phyloP scores from a whole-genome alignment of 495 filamentous ascomycete genomes.

The Podospora pseudopauciseta region DNA sequence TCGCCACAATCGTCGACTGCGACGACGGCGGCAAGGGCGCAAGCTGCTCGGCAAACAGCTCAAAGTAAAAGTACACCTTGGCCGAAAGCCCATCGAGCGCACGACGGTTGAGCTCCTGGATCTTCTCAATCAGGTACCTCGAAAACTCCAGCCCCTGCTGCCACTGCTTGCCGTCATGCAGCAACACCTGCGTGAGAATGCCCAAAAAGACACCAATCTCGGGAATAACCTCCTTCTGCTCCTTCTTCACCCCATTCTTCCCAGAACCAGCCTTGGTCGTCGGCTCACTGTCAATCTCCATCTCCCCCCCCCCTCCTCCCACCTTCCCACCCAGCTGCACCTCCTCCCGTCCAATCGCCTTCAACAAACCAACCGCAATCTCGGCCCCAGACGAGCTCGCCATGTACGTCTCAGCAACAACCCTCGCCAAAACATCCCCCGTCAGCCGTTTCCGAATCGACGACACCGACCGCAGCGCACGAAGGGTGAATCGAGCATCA shows the following conservation, averaged over 20 bases:
- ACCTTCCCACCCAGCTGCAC: conserved; percentile 54
- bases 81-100: conserved; percentile 91
- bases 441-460: conserved; percentile 88
- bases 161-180: conserved; percentile 77
- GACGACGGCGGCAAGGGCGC: conserved; percentile 82
- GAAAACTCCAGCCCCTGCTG: conserved; percentile 82
- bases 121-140: conserved; percentile 68
- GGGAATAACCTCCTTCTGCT: conserved; percentile 71
- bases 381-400: conserved; percentile 51
- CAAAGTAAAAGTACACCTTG: conserved; percentile 97
- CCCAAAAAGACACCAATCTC: conserved; percentile 91
- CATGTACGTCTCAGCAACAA: conserved; percentile 75
- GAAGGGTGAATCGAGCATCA: conserved; percentile 88
- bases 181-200: conserved; percentile 82
- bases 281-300: conserved; percentile 72
- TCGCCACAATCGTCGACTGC: conserved; percentile 73
- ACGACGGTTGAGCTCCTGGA: conserved; percentile 86
- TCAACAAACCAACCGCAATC: conserved; percentile 65
- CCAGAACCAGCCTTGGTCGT: conserved; percentile 30
- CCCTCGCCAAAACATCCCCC: conserved; percentile 72
- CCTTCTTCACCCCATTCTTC: conserved; percentile 54
- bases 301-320: conserved; percentile 50
- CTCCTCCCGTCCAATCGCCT: conserved; percentile 60
- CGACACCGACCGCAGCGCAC: conserved; percentile 91
- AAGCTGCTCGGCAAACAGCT: conserved; percentile 86